Evolutionary conservation across 495 filamentous ascomycete genomes (phyloP).

Genomic region (Penicillium salamii): DNA sequence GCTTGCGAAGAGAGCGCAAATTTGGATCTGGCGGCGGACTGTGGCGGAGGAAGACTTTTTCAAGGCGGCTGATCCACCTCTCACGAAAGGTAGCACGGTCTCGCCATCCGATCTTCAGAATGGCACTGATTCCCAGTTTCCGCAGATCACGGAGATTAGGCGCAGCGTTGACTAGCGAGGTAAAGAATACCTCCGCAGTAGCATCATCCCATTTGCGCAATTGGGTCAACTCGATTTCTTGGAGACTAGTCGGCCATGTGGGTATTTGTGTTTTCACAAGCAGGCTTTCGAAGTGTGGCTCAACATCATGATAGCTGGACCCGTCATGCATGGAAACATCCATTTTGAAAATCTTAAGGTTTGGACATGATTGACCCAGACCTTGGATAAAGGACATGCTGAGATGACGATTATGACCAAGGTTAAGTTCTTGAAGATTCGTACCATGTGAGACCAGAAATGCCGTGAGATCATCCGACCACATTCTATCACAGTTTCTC

Average conservation of each 20-base stretch:
- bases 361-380: slow-evolving; percentile 61
- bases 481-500: slow-evolving; percentile 70
- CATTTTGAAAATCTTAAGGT: slow-evolving; percentile 65
- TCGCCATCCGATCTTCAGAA: slow-evolving; percentile 73
- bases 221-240: slow-evolving; percentile 67
- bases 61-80: slow-evolving; percentile 64
- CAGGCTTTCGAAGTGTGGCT: slow-evolving; percentile 66
- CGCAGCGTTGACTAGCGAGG: slow-evolving; percentile 68
- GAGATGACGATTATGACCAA: slow-evolving; percentile 77
- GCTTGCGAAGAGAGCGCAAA: slow-evolving; percentile 22
- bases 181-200: slow-evolving; percentile 71
- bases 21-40: slow-evolving; percentile 47
- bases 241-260: slow-evolving; percentile 69
- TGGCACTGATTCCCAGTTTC: slow-evolving; percentile 64
- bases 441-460: slow-evolving; percentile 64
- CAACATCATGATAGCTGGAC: slow-evolving; percentile 61
- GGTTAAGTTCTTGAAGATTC: slow-evolving; percentile 57
- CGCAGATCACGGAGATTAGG: slow-evolving; percentile 60
- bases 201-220: slow-evolving; percentile 65
- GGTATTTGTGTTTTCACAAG: slow-evolving; percentile 60
- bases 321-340: slow-evolving; percentile 66
- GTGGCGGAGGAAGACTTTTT: slow-evolving; percentile 61
- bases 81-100: slow-evolving; percentile 71
- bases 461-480: slow-evolving; percentile 50
- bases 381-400: slow-evolving; percentile 64